Evolutionary conservation across 169 alveolate species (phyloP).

Genomic region (Cryptosporidium sp.): DNA sequence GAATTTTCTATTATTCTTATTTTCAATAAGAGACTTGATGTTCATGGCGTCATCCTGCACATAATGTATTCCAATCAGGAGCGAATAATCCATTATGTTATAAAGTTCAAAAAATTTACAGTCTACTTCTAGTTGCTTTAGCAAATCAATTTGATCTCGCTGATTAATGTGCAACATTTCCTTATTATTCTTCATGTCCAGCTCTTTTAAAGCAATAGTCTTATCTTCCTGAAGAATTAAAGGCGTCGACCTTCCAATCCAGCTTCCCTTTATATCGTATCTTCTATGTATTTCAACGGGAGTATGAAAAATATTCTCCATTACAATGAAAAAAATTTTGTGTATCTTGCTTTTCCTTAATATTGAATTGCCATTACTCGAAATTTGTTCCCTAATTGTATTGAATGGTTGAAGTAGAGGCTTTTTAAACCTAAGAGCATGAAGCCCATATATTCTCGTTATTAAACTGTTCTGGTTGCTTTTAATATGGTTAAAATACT

Average conservation of each 20-base stretch:
- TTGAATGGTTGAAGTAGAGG: constrained; percentile 42
- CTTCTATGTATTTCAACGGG: constrained; percentile 90
- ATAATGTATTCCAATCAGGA: constrained; percentile 91
- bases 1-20: constrained; percentile 26
- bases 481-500: constrained; percentile 79
- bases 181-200: constrained; percentile 84
- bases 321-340: constrained; percentile 93
- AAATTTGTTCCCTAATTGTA: constrained; percentile 15
- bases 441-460: constrained; percentile 91
- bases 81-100: constrained; percentile 91
- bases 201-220: constrained; percentile 91
- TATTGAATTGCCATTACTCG: constrained; percentile 7
- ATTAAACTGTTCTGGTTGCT: constrained; percentile 85
- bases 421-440: constrained; percentile 88
- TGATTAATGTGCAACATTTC: constrained; percentile 84
- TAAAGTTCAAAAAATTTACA: constrained; percentile 85
- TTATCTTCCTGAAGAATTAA: constrained; percentile 85
- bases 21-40: constrained; percentile 32
- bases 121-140: constrained; percentile 85
- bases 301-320: constrained; percentile 96
- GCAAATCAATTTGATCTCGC: constrained; percentile 80
- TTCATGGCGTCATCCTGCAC: constrained; percentile 39
- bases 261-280: constrained; percentile 93
- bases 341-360: constrained; percentile 76
- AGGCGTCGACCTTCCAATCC: constrained; percentile 89